Evolutionary conservation across 306 rosid species (phyloP).

Genomic region (Citrullus mucosospermus): DNA sequence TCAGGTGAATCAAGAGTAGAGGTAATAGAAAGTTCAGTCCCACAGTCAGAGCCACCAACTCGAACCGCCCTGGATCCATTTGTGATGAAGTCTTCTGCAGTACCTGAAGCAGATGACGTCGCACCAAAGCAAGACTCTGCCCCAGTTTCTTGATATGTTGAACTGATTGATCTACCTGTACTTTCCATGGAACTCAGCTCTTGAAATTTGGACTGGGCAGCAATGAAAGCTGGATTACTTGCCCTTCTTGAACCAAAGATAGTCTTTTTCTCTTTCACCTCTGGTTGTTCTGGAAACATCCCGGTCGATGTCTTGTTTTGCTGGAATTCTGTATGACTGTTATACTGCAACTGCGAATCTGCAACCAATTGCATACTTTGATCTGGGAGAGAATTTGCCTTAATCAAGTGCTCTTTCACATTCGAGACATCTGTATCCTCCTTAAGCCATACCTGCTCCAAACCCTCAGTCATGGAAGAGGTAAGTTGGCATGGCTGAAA

Average conservation of each 20-base stretch:
- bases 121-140: constrained; percentile 37
- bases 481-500: constrained; percentile 27
- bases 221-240: constrained; percentile 59
- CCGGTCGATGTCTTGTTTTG: constrained; percentile 34
- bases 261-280: constrained; percentile 42
- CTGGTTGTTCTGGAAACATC: constrained; percentile 42
- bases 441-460: constrained; percentile 33
- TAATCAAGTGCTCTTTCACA: constrained; percentile 22
- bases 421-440: constrained; percentile 22
- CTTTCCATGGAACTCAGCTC: constrained; percentile 40
- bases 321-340: constrained; percentile 30
- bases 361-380: constrained; percentile 24
- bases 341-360: constrained; percentile 24
- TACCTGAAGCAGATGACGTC: constrained; percentile 20
- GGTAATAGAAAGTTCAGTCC: constrained; percentile 72
- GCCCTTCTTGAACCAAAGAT: constrained; percentile 25
- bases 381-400: constrained; percentile 23
- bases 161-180: constrained; percentile 29
- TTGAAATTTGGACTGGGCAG: constrained; percentile 73
- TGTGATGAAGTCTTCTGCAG: constrained; percentile 35
- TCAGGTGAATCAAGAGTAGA: constrained; percentile 93
- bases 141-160: constrained; percentile 35
- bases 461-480: constrained; percentile 21
- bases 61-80: constrained; percentile 26
- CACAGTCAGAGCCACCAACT: constrained; percentile 67